phyloP scores from a whole-genome alignment of 2,329 filamentous ascomycete species.

The Dactylellina parvicollis region DNA sequence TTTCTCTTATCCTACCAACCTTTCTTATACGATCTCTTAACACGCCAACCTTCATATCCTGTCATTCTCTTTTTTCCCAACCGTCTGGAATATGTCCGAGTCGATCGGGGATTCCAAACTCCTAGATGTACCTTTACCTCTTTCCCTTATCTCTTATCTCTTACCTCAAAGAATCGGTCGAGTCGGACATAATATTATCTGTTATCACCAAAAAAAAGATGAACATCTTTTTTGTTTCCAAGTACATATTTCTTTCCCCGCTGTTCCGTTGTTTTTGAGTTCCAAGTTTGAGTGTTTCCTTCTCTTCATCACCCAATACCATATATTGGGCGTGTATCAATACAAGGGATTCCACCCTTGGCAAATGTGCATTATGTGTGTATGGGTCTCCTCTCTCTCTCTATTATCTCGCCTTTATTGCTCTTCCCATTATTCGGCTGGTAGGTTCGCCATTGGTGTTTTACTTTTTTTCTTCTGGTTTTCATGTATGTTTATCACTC shows the following conservation, averaged over 20 bases:
- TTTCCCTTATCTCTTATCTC: neutral
- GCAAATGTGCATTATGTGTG: neutral
- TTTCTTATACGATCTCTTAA: neutral
- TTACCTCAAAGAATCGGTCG: neutral
- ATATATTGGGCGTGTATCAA: neutral
- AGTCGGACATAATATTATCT: constrained; percentile 6
- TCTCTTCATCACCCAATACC: neutral
- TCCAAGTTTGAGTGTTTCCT: neutral
- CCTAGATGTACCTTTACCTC: constrained; percentile 6
- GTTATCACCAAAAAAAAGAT: constrained; percentile 10
- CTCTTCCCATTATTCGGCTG: neutral
- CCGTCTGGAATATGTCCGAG: neutral
- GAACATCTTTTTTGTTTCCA: neutral
- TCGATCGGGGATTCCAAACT: neutral
- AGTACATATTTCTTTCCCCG: neutral
- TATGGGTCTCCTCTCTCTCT: neutral
- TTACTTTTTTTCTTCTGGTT: neutral
- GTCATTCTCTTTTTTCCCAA: neutral
- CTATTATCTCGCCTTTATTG: neutral
- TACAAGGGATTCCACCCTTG: neutral
- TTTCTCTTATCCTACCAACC: neutral
- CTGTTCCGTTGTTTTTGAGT: neutral
- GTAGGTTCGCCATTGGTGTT: neutral
- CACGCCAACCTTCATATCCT: neutral
- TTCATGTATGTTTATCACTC: neutral